These are phyloP conservation scores for Penicillium rolfsii DNA, from an alignment of 2,329 filamentous ascomycete genomes.

Conservation along the genomic window DNA sequence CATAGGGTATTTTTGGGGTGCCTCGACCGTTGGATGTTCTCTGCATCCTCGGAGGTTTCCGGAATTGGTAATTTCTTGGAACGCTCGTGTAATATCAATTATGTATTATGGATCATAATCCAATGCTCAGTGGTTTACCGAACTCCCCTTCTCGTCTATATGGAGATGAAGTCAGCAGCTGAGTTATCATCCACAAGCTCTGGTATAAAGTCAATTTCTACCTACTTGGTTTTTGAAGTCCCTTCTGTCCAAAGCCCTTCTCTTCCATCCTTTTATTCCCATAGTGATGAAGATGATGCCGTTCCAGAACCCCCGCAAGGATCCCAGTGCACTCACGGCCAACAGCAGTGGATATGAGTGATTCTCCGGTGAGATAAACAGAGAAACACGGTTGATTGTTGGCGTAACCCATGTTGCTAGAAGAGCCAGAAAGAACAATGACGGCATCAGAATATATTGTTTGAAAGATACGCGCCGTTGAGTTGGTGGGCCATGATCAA, in stretches of 20 bases:
- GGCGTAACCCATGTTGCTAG: slow-evolving; percentile 43
- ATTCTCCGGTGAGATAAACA: slow-evolving; percentile 35
- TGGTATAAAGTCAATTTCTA: not conserved
- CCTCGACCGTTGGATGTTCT: not conserved
- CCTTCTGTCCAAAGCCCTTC: slow-evolving; percentile 6
- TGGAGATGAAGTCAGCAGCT: not conserved
- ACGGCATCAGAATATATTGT: slow-evolving; percentile 47
- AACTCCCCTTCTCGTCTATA: not conserved
- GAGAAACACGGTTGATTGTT: slow-evolving; percentile 42
- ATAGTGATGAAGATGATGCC: slow-evolving; percentile 44
- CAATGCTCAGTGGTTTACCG: not conserved
- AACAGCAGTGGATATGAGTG: slow-evolving; percentile 38
- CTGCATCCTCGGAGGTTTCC: not conserved
- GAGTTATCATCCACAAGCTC: not conserved
- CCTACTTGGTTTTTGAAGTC: slow-evolving; percentile 4
- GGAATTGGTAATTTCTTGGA: not conserved
- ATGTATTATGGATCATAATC: not conserved
- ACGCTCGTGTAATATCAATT: not conserved
- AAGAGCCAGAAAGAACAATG: slow-evolving; percentile 43
- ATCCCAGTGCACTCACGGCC: slow-evolving; percentile 40
- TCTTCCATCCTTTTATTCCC: slow-evolving; percentile 40
- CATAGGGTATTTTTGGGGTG: not conserved
- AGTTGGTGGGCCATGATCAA: slow-evolving; percentile 15
- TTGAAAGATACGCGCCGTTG: slow-evolving; percentile 41
- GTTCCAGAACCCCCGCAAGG: slow-evolving; percentile 46